A percentile compares a stretch with the other conserved stretches of the same genome.
Evolutionary conservation across 2,329 filamentous ascomycete species (phyloP).

Genomic region (Colletotrichum cereale): DNA sequence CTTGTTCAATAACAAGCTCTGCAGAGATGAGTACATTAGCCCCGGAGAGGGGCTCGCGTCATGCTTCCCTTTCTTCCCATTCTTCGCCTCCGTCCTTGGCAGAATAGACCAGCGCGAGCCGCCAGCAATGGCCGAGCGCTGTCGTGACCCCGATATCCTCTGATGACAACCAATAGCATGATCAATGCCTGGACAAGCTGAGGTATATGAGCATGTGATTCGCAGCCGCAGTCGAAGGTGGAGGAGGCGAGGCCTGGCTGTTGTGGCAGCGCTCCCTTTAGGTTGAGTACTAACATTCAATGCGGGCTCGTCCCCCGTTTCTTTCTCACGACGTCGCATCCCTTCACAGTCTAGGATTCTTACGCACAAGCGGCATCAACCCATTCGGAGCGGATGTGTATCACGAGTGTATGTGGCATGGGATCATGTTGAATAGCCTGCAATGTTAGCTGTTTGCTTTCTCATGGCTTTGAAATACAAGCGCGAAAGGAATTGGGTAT

Average conservation of each 20-base stretch:
- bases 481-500: neutral
- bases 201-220: neutral
- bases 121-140: neutral
- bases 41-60: neutral
- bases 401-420: neutral
- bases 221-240: neutral
- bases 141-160: neutral
- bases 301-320: neutral
- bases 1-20: neutral
- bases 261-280: neutral
- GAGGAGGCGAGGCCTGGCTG: neutral
- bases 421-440: neutral
- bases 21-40: neutral
- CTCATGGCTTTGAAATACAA: neutral
- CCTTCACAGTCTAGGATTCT: neutral
- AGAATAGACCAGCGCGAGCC: neutral
- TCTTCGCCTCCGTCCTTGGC: neutral
- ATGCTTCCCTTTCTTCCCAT: neutral
- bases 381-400: no score
- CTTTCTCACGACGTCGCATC: neutral
- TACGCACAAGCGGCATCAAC: neutral
- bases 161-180: neutral
- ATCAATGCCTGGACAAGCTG: neutral
- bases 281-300: no score
- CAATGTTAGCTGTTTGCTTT: neutral